phyloP scores from a whole-genome alignment of 768 basidiomycete genomes.

The Chalciporus chontae region DNA sequence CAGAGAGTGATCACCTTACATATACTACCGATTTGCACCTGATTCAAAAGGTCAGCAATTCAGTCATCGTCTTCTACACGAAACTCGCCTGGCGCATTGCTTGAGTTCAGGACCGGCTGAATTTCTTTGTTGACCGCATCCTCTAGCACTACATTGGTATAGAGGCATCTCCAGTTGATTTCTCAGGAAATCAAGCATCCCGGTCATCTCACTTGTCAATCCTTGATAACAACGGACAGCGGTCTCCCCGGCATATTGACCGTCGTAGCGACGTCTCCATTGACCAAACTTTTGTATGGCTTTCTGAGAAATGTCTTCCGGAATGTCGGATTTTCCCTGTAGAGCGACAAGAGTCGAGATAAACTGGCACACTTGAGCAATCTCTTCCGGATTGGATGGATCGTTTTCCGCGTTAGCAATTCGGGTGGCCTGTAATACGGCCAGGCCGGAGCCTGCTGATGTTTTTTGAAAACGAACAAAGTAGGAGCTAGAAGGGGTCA shows the following conservation, averaged over 20 bases:
- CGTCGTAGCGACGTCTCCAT: slow-evolving; percentile 31
- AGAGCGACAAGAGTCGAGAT: slow-evolving; percentile 38
- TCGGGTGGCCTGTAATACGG: slow-evolving; percentile 35
- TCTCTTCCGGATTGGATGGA: slow-evolving; percentile 14
- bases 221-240: slow-evolving; percentile 35
- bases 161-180: slow-evolving; percentile 28
- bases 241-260: slow-evolving; percentile 32
- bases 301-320: slow-evolving; percentile 29
- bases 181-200: slow-evolving; percentile 29
- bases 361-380: slow-evolving; percentile 39
- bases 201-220: slow-evolving; percentile 30
- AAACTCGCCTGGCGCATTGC: slow-evolving; percentile 36
- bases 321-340: slow-evolving; percentile 33
- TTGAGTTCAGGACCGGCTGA: slow-evolving; percentile 23
- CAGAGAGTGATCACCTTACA: slow-evolving; percentile 27
- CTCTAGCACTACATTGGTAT: slow-evolving; percentile 31
- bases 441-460: slow-evolving; percentile 31
- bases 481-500: slow-evolving; percentile 33
- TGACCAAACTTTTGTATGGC: slow-evolving; percentile 32
- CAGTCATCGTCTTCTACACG: not conserved
- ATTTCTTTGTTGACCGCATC: slow-evolving; percentile 21
- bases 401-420: slow-evolving; percentile 20
- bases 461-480: slow-evolving; percentile 37
- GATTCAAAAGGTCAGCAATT: not conserved
- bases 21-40: slow-evolving; percentile 44